Conservation (phyloP, 768 basidiomycete species). For the Naganishia friedmannii region DNA sequence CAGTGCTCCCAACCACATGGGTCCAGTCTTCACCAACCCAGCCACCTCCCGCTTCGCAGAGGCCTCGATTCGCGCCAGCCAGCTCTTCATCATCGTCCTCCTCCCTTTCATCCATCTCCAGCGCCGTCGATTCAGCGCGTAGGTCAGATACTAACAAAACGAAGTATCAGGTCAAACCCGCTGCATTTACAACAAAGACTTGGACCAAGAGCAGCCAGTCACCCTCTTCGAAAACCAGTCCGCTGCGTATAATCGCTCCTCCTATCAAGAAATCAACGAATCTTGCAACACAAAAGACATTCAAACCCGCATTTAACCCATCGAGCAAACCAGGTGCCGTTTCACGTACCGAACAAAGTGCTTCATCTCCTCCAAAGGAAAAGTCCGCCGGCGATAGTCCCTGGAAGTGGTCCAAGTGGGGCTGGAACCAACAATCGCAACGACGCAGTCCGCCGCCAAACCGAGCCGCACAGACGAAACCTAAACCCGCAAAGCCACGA, state of each 20-base stretch:
- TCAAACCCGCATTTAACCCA: background rate
- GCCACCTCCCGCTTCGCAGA: background rate
- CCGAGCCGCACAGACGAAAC: background rate
- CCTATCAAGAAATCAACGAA: background rate
- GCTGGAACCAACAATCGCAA: background rate
- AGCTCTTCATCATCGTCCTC: conserved; percentile 6
- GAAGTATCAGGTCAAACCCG: background rate
- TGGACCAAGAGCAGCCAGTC: background rate
- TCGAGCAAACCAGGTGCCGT: background rate
- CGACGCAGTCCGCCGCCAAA: background rate
- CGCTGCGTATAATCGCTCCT: conserved; percentile 1
- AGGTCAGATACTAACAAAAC: background rate
- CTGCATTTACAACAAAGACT: background rate
- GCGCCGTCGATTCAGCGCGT: no score
- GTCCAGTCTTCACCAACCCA: background rate
- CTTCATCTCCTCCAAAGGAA: background rate
- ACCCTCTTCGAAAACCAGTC: background rate
- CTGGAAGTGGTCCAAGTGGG: conserved; percentile 8
- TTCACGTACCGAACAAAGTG: background rate
- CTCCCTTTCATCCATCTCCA: no score
- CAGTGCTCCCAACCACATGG: background rate
- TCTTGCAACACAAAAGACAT: background rate
- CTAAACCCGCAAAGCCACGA: background rate
- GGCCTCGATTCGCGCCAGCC: conserved; percentile 15
- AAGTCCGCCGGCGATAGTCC: background rate